Base-by-base conservation (phyloP, 163 green algal genomes). In the Chlamydomonas reinhardtii region DNA sequence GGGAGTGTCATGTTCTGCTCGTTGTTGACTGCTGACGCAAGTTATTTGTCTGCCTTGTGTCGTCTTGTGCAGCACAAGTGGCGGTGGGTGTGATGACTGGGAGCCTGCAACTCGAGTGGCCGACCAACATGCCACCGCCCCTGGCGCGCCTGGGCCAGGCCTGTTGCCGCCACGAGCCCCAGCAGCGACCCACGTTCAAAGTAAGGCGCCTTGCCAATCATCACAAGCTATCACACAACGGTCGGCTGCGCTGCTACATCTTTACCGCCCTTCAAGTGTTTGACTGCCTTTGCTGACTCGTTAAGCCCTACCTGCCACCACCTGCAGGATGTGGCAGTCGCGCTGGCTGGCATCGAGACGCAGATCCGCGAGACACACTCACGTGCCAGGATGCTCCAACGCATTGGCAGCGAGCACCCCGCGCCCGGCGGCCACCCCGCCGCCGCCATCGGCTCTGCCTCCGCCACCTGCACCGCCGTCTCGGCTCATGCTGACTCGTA, bases 31-130 rank as follows among this genome's bases (percentile, higher is more conserved):
- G n/a, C n/a, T n/a, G n/a, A n/a, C n/a, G n/a, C n/a, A n/a, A n/a
- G n/a, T n/a, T n/a, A n/a, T n/a, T n/a, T n/a, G n/a, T n/a, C n/a
- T n/a, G n/a, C n/a, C n/a, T n/a, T n/a, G n/a, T n/a, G n/a, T n/a
- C n/a, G n/a, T n/a, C n/a, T n/a, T n/a, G n/a, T n/a, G n/a, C 70
- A 87, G 81, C 81, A 8, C 81, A 87, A 87, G 81, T 87, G 27
- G 81, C 81, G 27, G 68, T 87, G 43, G 81, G 81, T 1, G 81
- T 87, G 59, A 73, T 87, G 81, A 17, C 54, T 29, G 81, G 81
- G 16, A 66, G 80, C 27, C 81, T 87, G 70, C 15, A 37, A 15
- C 70, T 87, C 32, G 81, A 87, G 71, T 87, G 81, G 81, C 81
- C 81, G 16, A 19, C 70, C 56, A 56, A 34, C 70, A 80, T 74